A percentile compares a stretch with the other conserved stretches of the same genome.
Conservation (phyloP, 306 rosid genomes). For the Argentina anserina region DNA sequence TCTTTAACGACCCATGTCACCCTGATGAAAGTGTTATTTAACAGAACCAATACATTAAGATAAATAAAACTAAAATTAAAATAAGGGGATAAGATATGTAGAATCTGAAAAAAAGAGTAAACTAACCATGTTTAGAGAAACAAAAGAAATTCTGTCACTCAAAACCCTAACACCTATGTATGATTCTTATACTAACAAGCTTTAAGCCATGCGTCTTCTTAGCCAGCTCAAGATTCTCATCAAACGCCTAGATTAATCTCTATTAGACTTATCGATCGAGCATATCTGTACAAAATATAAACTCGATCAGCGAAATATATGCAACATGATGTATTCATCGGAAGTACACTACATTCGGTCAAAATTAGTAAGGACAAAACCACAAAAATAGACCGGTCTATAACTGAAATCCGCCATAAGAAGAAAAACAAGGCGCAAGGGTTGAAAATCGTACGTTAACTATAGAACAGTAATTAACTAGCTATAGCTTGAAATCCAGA, state of each 20-base stretch:
- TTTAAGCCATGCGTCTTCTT: neutral
- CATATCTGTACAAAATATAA: neutral
- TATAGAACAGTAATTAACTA: neutral
- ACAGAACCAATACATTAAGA: conserved; percentile 10
- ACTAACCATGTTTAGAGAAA: neutral
- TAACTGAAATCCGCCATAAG: no score
- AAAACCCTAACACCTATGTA: conserved; percentile 49
- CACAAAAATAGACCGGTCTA: no score
- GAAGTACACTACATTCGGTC: neutral
- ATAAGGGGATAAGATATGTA: neutral
- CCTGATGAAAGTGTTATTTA: conserved; percentile 23
- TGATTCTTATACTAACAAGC: neutral
- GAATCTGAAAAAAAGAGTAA: neutral
- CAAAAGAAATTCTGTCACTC: conserved; percentile 51
- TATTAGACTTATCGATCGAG: neutral
- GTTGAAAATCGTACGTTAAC: no score
- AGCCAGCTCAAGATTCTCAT: conserved; percentile 6
- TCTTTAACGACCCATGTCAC: conserved; percentile 16
- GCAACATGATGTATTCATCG: neutral
- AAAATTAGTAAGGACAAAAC: neutral
- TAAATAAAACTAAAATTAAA: neutral
- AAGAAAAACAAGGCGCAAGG: no score
- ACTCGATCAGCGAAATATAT: neutral
- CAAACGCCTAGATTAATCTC: neutral
- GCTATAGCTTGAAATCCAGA: neutral